A percentile compares a stretch with the other conserved stretches of the same genome.
Conservation (phyloP, 2,329 filamentous ascomycete species). For the Botrytis medusae region DNA sequence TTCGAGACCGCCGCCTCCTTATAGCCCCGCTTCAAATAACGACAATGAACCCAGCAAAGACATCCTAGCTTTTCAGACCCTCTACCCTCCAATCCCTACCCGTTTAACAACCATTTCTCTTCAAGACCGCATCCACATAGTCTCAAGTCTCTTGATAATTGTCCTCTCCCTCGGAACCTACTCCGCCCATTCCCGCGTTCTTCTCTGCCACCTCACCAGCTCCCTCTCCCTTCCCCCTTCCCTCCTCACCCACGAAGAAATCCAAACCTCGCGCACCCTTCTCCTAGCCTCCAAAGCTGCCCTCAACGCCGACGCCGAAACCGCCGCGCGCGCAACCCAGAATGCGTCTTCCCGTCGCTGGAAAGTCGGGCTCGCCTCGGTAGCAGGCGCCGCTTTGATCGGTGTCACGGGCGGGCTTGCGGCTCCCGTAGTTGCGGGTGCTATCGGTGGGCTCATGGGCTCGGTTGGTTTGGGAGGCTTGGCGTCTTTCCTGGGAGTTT, state of each 20-base stretch:
- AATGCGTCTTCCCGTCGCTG: constrained; percentile 68
- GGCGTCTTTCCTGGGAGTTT: constrained; percentile 79
- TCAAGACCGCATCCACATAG: constrained; percentile 59
- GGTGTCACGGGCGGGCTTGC: constrained; percentile 90
- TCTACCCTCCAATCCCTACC: constrained; percentile 55
- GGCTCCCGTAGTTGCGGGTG: constrained; percentile 82
- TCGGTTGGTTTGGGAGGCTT: constrained; percentile 82
- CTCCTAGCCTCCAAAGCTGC: constrained; percentile 60
- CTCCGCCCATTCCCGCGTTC: constrained; percentile 67
- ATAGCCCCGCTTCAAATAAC: constrained; percentile 24
- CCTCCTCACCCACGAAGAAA: constrained; percentile 68
- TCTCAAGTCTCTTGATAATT: constrained; percentile 70
- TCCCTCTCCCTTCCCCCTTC: constrained; percentile 60
- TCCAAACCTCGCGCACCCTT: constrained; percentile 72
- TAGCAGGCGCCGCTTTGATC: constrained; percentile 85
- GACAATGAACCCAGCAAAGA: constrained; percentile 39
- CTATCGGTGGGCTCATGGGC: constrained; percentile 80
- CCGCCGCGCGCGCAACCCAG: constrained; percentile 61
- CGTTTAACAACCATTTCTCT: constrained; percentile 57
- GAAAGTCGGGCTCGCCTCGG: constrained; percentile 86
- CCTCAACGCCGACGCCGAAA: constrained; percentile 75
- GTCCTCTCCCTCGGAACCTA: constrained; percentile 73
- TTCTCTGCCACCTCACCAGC: constrained; percentile 67
- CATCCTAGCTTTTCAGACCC: constrained; percentile 48
- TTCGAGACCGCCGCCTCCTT: constrained; percentile 28